Evolutionary conservation across 352 stramenopile species (phyloP).

Genomic region (Phytophthora kernoviae): DNA sequence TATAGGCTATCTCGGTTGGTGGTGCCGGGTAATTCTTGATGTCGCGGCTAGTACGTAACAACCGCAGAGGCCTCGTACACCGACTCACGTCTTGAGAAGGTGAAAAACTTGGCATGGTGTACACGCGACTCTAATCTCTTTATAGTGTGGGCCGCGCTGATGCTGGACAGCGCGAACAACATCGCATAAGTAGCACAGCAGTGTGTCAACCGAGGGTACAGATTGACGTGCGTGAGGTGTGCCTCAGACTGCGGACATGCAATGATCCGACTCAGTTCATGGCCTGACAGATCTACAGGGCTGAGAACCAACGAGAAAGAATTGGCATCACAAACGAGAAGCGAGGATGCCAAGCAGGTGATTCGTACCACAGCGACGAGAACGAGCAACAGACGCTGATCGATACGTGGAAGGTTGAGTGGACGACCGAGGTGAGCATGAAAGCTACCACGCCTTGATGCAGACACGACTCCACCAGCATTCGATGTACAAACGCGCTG

Average conservation of each 20-base stretch:
- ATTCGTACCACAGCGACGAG: constrained; percentile 48
- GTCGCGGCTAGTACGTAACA: constrained; percentile 21
- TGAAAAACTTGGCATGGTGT: constrained; percentile 45
- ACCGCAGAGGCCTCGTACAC: constrained; percentile 29
- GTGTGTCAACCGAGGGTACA: constrained; percentile 47
- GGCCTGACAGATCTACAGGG: constrained; percentile 36
- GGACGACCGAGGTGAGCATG: constrained; percentile 46
- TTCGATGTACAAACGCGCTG: constrained; percentile 53
- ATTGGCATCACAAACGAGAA: constrained; percentile 2
- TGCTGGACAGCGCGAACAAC: constrained; percentile 43
- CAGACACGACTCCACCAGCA: constrained; percentile 60
- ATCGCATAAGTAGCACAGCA: constrained; percentile 50
- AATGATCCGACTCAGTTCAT: constrained; percentile 46
- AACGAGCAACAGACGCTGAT: constrained; percentile 62
- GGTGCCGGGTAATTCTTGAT: neutral
- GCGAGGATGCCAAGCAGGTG: too few relatives aligned
- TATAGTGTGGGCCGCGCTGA: constrained; percentile 40
- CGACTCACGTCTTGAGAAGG: constrained; percentile 38
- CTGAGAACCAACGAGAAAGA: constrained; percentile 22
- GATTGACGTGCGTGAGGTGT: constrained; percentile 37
- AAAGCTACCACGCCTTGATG: constrained; percentile 49
- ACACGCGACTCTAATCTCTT: constrained; percentile 47
- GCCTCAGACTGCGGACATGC: constrained; percentile 40
- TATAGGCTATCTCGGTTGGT: neutral
- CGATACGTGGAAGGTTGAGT: constrained; percentile 48